Evolutionary conservation across 768 basidiomycete species (phyloP), one percentile per base, ranked within the genome.

Genomic region (Ramaria rubella): DNA sequence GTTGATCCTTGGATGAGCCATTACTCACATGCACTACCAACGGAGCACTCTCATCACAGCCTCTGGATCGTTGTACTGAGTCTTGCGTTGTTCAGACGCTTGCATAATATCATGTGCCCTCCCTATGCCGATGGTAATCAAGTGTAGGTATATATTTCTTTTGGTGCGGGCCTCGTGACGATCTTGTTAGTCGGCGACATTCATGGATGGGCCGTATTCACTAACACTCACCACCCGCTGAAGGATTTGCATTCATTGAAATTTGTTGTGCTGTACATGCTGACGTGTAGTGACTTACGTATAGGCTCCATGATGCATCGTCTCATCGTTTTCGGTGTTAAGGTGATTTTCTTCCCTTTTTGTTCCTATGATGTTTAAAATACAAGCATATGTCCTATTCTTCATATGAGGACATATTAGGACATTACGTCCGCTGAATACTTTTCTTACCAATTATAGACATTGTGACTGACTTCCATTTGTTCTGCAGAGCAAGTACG

Each of bases 1-100:
- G 9, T 51, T 48, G 44, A 49, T 46, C 44, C 24, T 30, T 29
- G 46, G 55, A 56, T 56, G 55, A 56, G 55, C 55, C 55, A 46
- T 21, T 8, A 30, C 55, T 56, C 55, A 56, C 55, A 56, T 56
- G 55, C 55, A 56, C 55, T 56, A 56, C 55, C 55, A 56, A 56
- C 55, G 43, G 55, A 56, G 55, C 55, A 29, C n/a, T 36, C 8
- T 44, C n/a, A 31, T 48, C 38, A 3, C 6, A 42, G 6, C 19
- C 31, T 26, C 17, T 9, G 17, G 9, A 12, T n/a, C 24, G 12
- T 27, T 30, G 46, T 15, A n/a, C 29, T 51, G 21, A 33, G 31
- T 15, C 19, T 14, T 14, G 29, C 21, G 49, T 33, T 3, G 23
- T 31, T 36, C n/a, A 11, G 49, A 11, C 12, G 12, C 17, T 26